These are phyloP conservation scores for Leccinum griseonigrum DNA, from an alignment of 1,284 basidiomycete genomes.

Conservation along the genomic window DNA sequence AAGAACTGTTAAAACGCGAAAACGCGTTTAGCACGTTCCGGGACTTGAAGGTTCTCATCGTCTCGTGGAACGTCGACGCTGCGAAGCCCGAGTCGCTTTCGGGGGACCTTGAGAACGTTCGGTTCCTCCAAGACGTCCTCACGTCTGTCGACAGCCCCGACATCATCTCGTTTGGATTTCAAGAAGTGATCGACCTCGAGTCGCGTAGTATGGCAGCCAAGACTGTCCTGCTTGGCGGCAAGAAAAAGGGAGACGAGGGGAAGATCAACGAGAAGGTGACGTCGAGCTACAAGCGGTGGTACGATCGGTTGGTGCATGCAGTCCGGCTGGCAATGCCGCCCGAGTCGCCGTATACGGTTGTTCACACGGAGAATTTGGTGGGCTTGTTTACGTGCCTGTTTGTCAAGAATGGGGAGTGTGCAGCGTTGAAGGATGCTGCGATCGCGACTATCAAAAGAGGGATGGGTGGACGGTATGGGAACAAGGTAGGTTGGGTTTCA, in stretches of 20 bases:
- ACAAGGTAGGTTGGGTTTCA: slow-evolving; percentile 64
- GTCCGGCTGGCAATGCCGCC: slow-evolving; percentile 69
- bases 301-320: slow-evolving; percentile 74
- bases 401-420: slow-evolving; percentile 64
- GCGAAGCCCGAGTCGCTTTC: slow-evolving; percentile 75
- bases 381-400: slow-evolving; percentile 91
- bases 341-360: slow-evolving; percentile 70
- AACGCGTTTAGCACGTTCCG: slow-evolving; percentile 78
- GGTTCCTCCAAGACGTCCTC: slow-evolving; percentile 73
- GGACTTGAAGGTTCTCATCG: slow-evolving; percentile 74
- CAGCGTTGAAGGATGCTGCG: slow-evolving; percentile 64
- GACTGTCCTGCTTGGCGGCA: slow-evolving; percentile 73
- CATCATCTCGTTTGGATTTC: slow-evolving; percentile 91
- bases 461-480: slow-evolving; percentile 91
- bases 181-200: slow-evolving; percentile 95
- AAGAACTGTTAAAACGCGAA: slow-evolving; percentile 74
- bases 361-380: slow-evolving; percentile 88
- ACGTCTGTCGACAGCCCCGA: slow-evolving; percentile 75
- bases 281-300: slow-evolving; percentile 84
- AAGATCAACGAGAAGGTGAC: slow-evolving; percentile 79
- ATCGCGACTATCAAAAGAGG: slow-evolving; percentile 88
- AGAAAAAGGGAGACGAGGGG: slow-evolving; percentile 63
- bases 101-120: slow-evolving; percentile 60
- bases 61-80: slow-evolving; percentile 95
- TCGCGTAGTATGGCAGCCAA: slow-evolving; percentile 90